Conservation (phyloP, 2,329 filamentous ascomycete species). For the Acrodontium crateriforme region DNA sequence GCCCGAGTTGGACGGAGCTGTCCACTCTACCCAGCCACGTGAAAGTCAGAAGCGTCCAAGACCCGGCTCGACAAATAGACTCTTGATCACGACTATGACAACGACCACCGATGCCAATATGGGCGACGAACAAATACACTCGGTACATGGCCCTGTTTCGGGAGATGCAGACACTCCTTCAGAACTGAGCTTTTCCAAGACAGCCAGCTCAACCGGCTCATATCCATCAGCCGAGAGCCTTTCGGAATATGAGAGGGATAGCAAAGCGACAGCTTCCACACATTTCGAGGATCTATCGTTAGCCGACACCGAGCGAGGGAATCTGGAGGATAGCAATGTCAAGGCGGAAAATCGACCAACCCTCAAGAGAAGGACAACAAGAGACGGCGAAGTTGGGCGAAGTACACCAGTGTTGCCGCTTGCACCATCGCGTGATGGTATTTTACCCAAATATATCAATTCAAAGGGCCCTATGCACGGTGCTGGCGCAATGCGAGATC, state of each 20-base stretch:
- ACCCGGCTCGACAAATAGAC: too few relatives aligned
- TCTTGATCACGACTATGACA: too few relatives aligned
- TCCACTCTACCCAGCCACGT: too few relatives aligned
- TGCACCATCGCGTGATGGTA: too few relatives aligned
- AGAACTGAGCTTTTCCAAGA: constrained; percentile 6
- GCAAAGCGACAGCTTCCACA: too few relatives aligned
- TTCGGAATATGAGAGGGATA: constrained; percentile 40
- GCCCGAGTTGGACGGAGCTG: constrained; percentile 5
- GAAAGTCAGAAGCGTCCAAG: too few relatives aligned
- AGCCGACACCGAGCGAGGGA: constrained; percentile 33
- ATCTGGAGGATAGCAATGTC: constrained; percentile 37
- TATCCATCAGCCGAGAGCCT: constrained; percentile 1
- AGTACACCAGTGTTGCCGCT: too few relatives aligned
- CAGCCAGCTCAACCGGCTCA: too few relatives aligned
- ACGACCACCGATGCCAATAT: not conserved
- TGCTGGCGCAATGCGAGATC: constrained; percentile 20
- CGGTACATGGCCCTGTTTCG: constrained; percentile 2
- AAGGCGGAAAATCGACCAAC: constrained; percentile 19
- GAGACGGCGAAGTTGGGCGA: not conserved
- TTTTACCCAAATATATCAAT: constrained; percentile 24
- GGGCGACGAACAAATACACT: constrained; percentile 3
- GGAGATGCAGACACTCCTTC: too few relatives aligned
- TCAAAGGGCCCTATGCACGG: constrained; percentile 27
- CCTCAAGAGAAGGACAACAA: constrained; percentile 7
- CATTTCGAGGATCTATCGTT: constrained; percentile 93